Evolutionary conservation across 768 basidiomycete genomes (phyloP), one percentile per base, ranked within the genome.

Genomic region (Tulasnella sp.): DNA sequence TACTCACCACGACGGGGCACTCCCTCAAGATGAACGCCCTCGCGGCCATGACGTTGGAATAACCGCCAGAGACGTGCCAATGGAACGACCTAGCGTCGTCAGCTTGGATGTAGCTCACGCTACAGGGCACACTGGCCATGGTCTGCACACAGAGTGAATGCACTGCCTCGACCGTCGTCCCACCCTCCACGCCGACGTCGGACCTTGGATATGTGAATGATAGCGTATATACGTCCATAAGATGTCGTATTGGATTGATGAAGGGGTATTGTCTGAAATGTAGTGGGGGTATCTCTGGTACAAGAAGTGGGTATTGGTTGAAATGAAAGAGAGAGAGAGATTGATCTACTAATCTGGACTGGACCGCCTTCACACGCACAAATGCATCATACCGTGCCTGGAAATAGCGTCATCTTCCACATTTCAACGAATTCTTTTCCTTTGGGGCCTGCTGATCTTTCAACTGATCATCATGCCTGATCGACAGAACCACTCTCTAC

Each of bases 171-270:
- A 80, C 76, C 66, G 85, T 83, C 23, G 78, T 74, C 52, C 76
- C 72, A 48, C 72, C 70, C 49, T 58, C 56, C 5, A 54, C 47
- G 61, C 54, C n/a, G 66, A 62, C 27, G 67, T 85, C 78, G 24
- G 66, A 64, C 76, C 88, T 86, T 68, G 91, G 90, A 75, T 88
- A 86, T 66, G 85, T 85, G 79, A 96, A 94, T 68, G 91, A 88
- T 66, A 89, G 88, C 58, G 91, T 88, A 80, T 94, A 95, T 70
- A 94, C 82, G 71, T 96, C 93, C 93, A 96, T 94, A 21, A 41
- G 21, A 55, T 17, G 34, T 9, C n/a, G 34, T 3, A 54, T n/a
- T 38, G 9, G 54, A 26, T 32, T 29, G 41, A 10, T 53, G 21
- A 13, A 56, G 27, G 41, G 54, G 45, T 21, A 44, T 30, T n/a